These are phyloP conservation scores for Sporisorium graminicola DNA, from an alignment of 1,284 basidiomycete species.

Conservation along the genomic window DNA sequence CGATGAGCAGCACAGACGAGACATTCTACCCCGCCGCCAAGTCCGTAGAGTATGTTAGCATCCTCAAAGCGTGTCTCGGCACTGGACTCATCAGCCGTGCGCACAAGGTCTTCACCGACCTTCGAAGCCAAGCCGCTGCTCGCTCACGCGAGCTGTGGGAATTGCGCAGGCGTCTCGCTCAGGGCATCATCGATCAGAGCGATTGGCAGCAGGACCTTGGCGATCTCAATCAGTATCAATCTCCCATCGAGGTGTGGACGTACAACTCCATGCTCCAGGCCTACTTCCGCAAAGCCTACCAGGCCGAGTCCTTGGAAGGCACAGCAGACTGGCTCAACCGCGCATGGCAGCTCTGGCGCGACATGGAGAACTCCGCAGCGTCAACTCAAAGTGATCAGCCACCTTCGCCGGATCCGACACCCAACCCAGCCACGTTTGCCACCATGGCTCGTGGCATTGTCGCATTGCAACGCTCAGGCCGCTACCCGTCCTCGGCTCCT, in stretches of 20 bases:
- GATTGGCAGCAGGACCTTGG: constrained; percentile 40
- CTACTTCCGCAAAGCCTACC: constrained; percentile 60
- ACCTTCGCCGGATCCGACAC: constrained; percentile 50
- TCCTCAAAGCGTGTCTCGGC: constrained; percentile 64
- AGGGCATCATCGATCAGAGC: constrained; percentile 43
- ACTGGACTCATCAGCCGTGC: constrained; percentile 63
- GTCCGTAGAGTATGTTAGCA: constrained; percentile 55
- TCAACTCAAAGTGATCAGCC: constrained; percentile 24
- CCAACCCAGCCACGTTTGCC: constrained; percentile 55
- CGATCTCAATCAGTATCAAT: constrained; percentile 26
- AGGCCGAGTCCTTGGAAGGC: constrained; percentile 43
- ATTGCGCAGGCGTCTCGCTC: constrained; percentile 28
- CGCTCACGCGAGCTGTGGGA: constrained; percentile 50
- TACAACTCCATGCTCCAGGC: constrained; percentile 66
- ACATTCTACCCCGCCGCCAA: constrained; percentile 57
- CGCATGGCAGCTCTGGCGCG: constrained; percentile 58
- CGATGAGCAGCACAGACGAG: constrained; percentile 54
- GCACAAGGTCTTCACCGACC: constrained; percentile 61
- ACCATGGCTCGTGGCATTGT: constrained; percentile 62
- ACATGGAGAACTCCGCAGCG: constrained; percentile 44
- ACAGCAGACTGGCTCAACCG: constrained; percentile 51
- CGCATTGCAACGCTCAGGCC: constrained; percentile 40
- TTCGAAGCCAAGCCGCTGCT: constrained; percentile 49
- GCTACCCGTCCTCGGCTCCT: constrained; percentile 47
- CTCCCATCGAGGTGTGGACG: constrained; percentile 52